Evolutionary conservation across 2,329 filamentous ascomycete species (phyloP), one percentile per base, ranked within the genome.

Genomic region (Penicillium paneum): DNA sequence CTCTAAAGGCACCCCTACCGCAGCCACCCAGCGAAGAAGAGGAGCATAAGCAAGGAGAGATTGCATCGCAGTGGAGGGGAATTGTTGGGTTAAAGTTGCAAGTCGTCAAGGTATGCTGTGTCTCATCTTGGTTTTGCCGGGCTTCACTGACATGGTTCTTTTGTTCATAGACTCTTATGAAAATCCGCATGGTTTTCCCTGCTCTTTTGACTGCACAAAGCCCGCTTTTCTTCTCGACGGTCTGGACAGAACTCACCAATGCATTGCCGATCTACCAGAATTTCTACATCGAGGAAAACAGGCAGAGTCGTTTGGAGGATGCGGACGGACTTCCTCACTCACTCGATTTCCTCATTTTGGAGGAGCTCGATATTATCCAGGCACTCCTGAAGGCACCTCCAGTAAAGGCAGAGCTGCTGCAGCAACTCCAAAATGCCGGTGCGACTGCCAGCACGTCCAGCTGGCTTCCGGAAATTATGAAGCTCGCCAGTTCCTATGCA

Each of bases 341-440:
- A 1, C 80, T 99, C 24, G 94, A 99, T 73, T 94, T 96, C 67
- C 81, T 99, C 48, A 86, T 97, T 3, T 78, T 97, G 8, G 94
- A 99, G 72, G 92, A 97, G 72, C 80, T 99, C 24, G 94, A 99
- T 73, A 92, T 97, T 67, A 83, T 99, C 70, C 94, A 96, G 74
- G 87, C 91, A 54, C 92, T 92, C 71, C 82, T 99, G 60, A 87
- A 90, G 60, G 93, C 93, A 7, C 87, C 90, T 4, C 90, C 91
- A 0, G 92, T 99, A 2, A 89, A 91, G 63, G 87, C 90, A 59
- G 90, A 97, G 72, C 84, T 99, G n/a, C 87, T 93, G 62, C 82
- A 85, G 43, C 89, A 96, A 74, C 78, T 97, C 38, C 79, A 82
- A 54, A 72, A 82, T 74, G 62, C 83, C 15, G 80, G 84, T 54